Conservation (phyloP, 768 basidiomycete genomes). For the Mycena kentingensis region DNA sequence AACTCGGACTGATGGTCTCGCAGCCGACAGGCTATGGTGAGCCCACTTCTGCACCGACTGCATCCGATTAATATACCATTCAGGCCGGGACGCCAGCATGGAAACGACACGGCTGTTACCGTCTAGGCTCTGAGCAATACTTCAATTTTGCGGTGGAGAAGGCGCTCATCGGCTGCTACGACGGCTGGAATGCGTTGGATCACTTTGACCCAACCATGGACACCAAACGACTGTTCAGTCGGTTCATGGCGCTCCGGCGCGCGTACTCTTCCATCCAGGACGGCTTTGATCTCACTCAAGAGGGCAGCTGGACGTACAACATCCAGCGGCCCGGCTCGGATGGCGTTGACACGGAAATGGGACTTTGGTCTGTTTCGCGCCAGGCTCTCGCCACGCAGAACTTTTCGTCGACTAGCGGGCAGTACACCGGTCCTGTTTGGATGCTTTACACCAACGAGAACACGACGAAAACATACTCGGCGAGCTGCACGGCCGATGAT, state of each 20-base stretch:
- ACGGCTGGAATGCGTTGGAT: conserved; percentile 91
- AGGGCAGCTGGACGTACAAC: conserved; percentile 81
- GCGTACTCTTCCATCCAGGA: conserved; percentile 79
- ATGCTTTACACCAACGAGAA: conserved; percentile 88
- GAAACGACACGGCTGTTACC: conserved; percentile 93
- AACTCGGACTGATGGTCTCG: neutral
- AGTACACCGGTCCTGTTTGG: conserved; percentile 72
- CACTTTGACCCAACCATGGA: conserved; percentile 92
- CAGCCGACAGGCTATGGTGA: too few relatives aligned
- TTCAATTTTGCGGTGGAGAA: conserved; percentile 90
- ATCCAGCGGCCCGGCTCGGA: conserved; percentile 88
- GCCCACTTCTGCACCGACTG: too few relatives aligned
- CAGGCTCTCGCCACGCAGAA: conserved; percentile 63
- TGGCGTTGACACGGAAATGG: conserved; percentile 77
- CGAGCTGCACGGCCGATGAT: conserved; percentile 52
- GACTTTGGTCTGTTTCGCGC: conserved; percentile 81
- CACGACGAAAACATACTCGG: conserved; percentile 60
- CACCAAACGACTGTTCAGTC: conserved; percentile 69
- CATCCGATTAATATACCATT: too few relatives aligned
- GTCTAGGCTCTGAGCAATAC: conserved; percentile 87
- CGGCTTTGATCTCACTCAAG: conserved; percentile 81
- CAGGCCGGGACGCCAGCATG: conserved; percentile 78
- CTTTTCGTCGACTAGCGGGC: conserved; percentile 46
- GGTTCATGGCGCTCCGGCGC: conserved; percentile 69
- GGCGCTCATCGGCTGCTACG: conserved; percentile 77